These are phyloP conservation scores for Straminergon stramineum DNA, from an alignment of 225 moss, liverwort and hornwort species.

Conservation along the genomic window DNA sequence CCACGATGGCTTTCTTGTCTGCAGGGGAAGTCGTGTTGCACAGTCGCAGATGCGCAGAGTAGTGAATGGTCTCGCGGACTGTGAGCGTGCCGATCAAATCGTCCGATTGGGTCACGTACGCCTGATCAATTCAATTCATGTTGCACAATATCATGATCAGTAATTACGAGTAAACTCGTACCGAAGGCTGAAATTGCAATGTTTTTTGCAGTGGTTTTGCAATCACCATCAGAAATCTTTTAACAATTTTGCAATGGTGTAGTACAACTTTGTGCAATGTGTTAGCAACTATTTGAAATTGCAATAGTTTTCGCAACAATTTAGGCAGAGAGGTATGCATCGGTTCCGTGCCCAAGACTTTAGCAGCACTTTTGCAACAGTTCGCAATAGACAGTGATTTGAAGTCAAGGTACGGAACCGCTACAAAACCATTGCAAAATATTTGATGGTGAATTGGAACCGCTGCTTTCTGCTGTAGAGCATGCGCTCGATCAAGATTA, in stretches of 20 bases:
- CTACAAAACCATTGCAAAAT: not conserved
- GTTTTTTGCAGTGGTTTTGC: not conserved
- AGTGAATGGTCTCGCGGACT: constrained; percentile 64
- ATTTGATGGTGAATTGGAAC: not conserved
- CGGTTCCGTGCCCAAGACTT: not conserved
- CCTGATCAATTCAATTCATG: constrained; percentile 15
- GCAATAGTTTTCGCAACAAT: not conserved
- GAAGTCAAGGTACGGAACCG: not conserved
- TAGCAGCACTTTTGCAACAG: not conserved
- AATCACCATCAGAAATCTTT: not conserved
- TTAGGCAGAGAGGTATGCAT: not conserved
- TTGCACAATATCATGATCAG: not conserved
- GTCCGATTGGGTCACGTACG: constrained; percentile 80
- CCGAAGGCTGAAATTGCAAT: not conserved
- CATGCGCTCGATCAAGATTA: not conserved
- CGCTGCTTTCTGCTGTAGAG: not conserved
- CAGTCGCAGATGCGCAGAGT: constrained; percentile 63
- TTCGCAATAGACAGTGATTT: not conserved
- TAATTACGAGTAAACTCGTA: not conserved
- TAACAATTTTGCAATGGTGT: not conserved
- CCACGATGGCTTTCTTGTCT: constrained; percentile 38
- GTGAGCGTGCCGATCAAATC: constrained; percentile 82
- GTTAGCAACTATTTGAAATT: not conserved
- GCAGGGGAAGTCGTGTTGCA: not conserved
- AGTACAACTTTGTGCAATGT: not conserved